Evolutionary conservation across 805 yeast genomes (phyloP).

Genomic region (Zygoascus bituminiphila): DNA sequence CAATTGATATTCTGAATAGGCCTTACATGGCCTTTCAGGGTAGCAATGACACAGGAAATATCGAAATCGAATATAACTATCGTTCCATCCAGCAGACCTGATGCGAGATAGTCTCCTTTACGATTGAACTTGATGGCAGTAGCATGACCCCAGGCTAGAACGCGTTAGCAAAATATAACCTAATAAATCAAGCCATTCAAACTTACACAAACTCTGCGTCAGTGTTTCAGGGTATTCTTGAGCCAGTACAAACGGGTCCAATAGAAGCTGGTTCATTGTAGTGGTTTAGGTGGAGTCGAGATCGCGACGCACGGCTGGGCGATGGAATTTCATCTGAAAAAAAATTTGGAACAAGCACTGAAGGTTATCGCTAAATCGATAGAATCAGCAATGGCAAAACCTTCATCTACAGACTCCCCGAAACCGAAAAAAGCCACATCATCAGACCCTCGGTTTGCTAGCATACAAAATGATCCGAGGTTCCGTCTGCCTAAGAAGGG

Average conservation of each 20-base stretch:
- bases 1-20: conserved; percentile 68
- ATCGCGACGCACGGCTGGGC: no score
- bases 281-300: no score
- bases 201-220: conserved; percentile 48
- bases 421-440: conserved; percentile 31
- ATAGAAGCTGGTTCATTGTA: conserved; percentile 71
- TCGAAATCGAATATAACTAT: conserved; percentile 68
- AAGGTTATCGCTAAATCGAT: no score
- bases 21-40: conserved; percentile 57
- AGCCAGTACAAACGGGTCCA: conserved; percentile 86
- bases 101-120: conserved; percentile 79
- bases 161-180: conserved; percentile 3
- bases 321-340: not conserved
- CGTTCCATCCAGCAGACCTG: conserved; percentile 68
- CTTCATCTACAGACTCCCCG: not conserved
- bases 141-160: conserved; percentile 36
- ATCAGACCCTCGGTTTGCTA: conserved; percentile 66
- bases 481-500: conserved; percentile 67
- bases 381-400: not conserved
- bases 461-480: conserved; percentile 80
- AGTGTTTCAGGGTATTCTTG: conserved; percentile 86
- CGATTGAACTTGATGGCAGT: conserved; percentile 61
- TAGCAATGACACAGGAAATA: conserved; percentile 49
- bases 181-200: not conserved
- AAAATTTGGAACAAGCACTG: no score